phyloP scores from a whole-genome alignment of 2,329 filamentous ascomycete genomes.

The Hypoxylon sp. region DNA sequence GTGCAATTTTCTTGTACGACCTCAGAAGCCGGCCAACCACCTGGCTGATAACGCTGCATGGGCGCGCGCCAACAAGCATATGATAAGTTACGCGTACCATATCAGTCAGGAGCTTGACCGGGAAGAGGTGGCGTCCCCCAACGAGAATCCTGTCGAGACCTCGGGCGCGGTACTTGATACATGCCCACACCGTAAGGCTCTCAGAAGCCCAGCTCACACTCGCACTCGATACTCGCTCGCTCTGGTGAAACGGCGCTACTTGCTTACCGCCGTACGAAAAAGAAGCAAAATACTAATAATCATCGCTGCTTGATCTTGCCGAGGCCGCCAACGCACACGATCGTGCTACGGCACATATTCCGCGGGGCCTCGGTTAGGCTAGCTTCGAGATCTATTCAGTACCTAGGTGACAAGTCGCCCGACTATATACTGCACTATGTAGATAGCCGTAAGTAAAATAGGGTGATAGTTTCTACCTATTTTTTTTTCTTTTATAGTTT shows the following conservation, averaged over 20 bases:
- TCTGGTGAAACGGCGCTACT: no score
- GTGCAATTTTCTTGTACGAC: slow-evolving; percentile 17
- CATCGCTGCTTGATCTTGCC: slow-evolving; percentile 20
- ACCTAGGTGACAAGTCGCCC: slow-evolving; percentile 7
- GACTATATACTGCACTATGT: not conserved
- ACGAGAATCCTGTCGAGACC: slow-evolving; percentile 15
- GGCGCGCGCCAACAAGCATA: slow-evolving; percentile 19
- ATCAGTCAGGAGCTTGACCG: slow-evolving; percentile 28
- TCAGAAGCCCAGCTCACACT: not conserved
- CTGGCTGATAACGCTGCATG: slow-evolving; percentile 6
- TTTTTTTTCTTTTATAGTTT: not conserved
- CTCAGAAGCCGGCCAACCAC: slow-evolving; percentile 22
- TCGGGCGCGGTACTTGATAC: not conserved
- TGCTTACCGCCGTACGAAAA: no score
- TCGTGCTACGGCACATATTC: slow-evolving; percentile 30
- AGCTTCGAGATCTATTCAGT: slow-evolving; percentile 11
- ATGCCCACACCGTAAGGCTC: not conserved
- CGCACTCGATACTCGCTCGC: slow-evolving; percentile 8
- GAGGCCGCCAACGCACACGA: slow-evolving; percentile 15
- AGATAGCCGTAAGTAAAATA: not conserved
- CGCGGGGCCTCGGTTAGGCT: slow-evolving; percentile 13
- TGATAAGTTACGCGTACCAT: slow-evolving; percentile 16
- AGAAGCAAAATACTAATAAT: no score
- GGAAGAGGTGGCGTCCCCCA: slow-evolving; percentile 18
- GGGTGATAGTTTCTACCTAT: no score